phyloP scores from a whole-genome alignment of 768 basidiomycete species.

The Lyophyllum atratum region DNA sequence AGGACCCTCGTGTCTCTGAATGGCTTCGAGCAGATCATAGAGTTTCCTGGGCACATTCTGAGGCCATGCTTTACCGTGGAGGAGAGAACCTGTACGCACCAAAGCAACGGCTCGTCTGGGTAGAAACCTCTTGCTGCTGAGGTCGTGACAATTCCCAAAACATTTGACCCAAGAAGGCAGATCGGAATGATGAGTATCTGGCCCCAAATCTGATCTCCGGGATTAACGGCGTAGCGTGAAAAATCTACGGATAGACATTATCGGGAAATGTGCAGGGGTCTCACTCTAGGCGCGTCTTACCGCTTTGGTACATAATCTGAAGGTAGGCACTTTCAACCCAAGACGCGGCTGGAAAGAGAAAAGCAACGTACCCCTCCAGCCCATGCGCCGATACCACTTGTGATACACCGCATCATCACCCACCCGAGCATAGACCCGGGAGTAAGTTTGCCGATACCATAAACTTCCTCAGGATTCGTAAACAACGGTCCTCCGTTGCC shows the following conservation, averaged over 20 bases:
- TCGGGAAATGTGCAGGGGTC: neutral
- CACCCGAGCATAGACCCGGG: constrained; percentile 24
- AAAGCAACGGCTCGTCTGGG: constrained; percentile 30
- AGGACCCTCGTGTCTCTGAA: constrained; percentile 27
- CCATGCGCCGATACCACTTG: constrained; percentile 33
- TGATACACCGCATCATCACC: constrained; percentile 32
- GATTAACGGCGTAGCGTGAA: constrained; percentile 30
- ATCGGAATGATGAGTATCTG: constrained; percentile 32
- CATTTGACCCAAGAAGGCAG: constrained; percentile 30
- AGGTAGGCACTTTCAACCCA: neutral
- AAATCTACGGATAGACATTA: constrained; percentile 22
- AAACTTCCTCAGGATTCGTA: constrained; percentile 26
- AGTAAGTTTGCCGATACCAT: constrained; percentile 21
- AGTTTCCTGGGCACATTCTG: constrained; percentile 23
- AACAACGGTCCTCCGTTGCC: constrained; percentile 31
- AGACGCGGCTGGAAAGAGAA: neutral
- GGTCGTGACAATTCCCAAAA: constrained; percentile 32
- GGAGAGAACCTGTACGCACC: constrained; percentile 13
- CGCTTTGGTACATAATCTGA: constrained; percentile 12
- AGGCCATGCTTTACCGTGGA: neutral
- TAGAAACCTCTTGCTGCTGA: constrained; percentile 28
- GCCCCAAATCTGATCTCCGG: constrained; percentile 31
- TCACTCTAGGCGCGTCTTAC: neutral
- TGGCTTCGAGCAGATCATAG: constrained; percentile 30
- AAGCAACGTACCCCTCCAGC: constrained; percentile 25